A percentile compares a stretch with the other conserved stretches of the same genome.
These are phyloP conservation scores for Vaccinium darrowii DNA, from an alignment of 148 eudicot species.

Conservation along the genomic window DNA sequence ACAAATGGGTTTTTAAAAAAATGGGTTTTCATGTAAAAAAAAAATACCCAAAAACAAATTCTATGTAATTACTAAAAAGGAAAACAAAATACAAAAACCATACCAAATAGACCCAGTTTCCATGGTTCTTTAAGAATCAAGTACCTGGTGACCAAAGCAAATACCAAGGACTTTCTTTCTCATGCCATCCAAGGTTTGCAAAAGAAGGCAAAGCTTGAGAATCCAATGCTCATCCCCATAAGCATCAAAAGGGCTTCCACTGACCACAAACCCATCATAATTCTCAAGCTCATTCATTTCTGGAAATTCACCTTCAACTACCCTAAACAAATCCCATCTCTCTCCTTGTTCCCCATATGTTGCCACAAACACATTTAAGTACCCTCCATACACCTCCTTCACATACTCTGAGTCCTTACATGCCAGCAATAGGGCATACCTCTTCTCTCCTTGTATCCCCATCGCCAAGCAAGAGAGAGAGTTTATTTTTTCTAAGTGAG, in stretches of 20 bases:
- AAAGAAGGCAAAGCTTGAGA: constrained; percentile 52
- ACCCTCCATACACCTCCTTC: constrained; percentile 61
- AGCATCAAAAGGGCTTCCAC: constrained; percentile 76
- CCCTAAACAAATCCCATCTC: constrained; percentile 69
- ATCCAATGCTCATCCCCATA: constrained; percentile 67
- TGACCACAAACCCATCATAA: constrained; percentile 74
- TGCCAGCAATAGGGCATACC: constrained; percentile 52
- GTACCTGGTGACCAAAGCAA: constrained; percentile 83
- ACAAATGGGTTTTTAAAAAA: not conserved
- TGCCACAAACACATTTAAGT: constrained; percentile 55
- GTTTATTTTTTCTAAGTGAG: not conserved
- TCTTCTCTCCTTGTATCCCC: constrained; percentile 22
- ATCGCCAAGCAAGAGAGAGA: constrained; percentile 5
- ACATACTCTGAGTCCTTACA: constrained; percentile 69
- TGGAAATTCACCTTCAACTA: constrained; percentile 67
- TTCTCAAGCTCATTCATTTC: constrained; percentile 32
- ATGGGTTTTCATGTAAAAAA: not conserved
- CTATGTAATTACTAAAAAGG: too few relatives aligned
- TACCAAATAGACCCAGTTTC: not conserved
- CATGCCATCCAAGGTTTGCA: constrained; percentile 48
- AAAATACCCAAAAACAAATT: not conserved
- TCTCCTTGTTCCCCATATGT: constrained; percentile 58
- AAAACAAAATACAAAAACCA: not conserved
- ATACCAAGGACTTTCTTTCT: constrained; percentile 73
- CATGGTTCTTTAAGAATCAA: too few relatives aligned